Evolutionary conservation across 2,329 filamentous ascomycete species (phyloP).

Genomic region (Paracoccidioides lutzii): DNA sequence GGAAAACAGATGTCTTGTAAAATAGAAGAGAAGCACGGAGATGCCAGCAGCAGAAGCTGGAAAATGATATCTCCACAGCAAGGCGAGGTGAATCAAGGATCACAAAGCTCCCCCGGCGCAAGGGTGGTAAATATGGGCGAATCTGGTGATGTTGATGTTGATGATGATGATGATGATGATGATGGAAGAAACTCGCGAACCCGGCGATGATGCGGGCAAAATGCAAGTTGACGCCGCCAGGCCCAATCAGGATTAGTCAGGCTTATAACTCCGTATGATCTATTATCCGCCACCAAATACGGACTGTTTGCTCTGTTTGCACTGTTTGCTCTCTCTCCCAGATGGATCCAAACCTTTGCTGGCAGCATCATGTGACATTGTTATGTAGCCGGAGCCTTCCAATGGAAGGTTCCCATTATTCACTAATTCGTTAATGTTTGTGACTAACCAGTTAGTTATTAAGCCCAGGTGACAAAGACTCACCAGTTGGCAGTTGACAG

Average conservation of each 20-base stretch:
- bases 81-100: background rate
- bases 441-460: too few relatives aligned
- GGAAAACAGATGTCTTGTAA: background rate
- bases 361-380: background rate
- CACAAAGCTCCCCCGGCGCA: background rate
- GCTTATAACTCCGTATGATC: constrained; percentile 1
- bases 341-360: background rate
- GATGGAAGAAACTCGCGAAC: background rate
- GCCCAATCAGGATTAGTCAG: background rate
- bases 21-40: background rate
- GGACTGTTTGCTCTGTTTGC: background rate
- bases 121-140: background rate
- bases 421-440: too few relatives aligned
- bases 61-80: background rate
- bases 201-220: background rate
- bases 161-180: background rate
- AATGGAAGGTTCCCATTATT: too few relatives aligned
- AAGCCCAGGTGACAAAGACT: too few relatives aligned
- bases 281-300: background rate
- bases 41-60: background rate
- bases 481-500: too few relatives aligned
- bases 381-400: background rate
- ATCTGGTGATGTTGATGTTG: background rate
- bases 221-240: background rate
- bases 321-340: too few relatives aligned